Evolutionary conservation across 2,329 filamentous ascomycete genomes (phyloP), one percentile per base, ranked within the genome.

Genomic region (Colletotrichum tofieldiae): DNA sequence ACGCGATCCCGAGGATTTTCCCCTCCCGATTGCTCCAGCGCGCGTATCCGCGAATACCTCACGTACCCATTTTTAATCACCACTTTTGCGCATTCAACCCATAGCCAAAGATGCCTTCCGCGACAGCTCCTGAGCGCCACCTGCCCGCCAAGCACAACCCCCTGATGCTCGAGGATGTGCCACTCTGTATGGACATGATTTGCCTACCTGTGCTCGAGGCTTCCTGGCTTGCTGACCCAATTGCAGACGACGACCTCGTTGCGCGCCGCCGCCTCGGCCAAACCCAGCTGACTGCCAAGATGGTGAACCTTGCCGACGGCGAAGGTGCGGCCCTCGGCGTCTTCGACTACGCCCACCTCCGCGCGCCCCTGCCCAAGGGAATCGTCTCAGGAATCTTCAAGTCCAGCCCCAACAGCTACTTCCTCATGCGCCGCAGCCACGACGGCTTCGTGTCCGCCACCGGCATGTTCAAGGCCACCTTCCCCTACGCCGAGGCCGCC

Each of bases 321-420:
- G 94, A 94, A 80, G 87, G 91, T 58, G 88, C 92, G 76, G 91
- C 93, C 76, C 86, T 96, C 73, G 94, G 94, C 63, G 91, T 92
- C 58, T 98, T 99, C 81, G 96, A 98, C 83, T 99, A 99, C 82
- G 96, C 95, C 75, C 96, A 99, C 81, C 88, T 99, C 61, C 93
- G 96, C 79, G 96, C 95, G 73, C 96, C 96, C 18, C 86, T 99
- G 58, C 96, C 96, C 61, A 96, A 95, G 83, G 95, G 96, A 75
- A 92, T 98, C 76, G 90, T 92, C 37, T 98, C 95, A 7, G 96
- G 96, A 79, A 97, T 99, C 78, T 98, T 98, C 86, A 93, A 94
- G 78, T 92, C 92, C 72, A 92, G 92, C 80, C 96, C 96, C 6
- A 94, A 94, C 81, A 96, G 94, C 76, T 99, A 99, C 84, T 99